A percentile compares a stretch with the other conserved stretches of the same genome.
These are phyloP conservation scores for Grosmannia clavigera DNA, from an alignment of 2,329 filamentous ascomycete genomes.

Conservation along the genomic window DNA sequence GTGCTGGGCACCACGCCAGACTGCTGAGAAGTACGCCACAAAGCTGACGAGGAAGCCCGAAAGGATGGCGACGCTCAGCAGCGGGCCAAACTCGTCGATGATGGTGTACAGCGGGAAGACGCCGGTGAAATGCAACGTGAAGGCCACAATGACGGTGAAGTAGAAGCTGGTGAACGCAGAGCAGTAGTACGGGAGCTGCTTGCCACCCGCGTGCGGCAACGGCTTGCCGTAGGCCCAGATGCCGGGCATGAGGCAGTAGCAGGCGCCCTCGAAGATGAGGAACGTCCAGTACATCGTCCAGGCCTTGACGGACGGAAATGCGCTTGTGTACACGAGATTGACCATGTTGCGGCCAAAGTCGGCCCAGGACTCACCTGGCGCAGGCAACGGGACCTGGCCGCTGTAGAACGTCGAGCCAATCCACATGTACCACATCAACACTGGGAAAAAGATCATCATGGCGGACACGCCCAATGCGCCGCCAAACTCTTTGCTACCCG, in stretches of 20 bases:
- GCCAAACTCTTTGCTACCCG: conserved; percentile 69
- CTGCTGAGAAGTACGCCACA: conserved; percentile 75
- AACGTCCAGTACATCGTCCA: conserved; percentile 96
- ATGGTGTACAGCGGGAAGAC: conserved; percentile 83
- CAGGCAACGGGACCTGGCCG: conserved; percentile 62
- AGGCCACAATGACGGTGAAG: conserved; percentile 60
- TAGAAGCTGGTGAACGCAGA: conserved; percentile 83
- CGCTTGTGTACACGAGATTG: conserved; percentile 65
- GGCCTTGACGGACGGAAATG: conserved; percentile 69
- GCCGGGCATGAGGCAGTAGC: conserved; percentile 78
- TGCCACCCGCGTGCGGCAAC: conserved; percentile 66
- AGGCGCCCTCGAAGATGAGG: conserved; percentile 69
- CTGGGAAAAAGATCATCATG: conserved; percentile 90
- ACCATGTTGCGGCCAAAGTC: conserved; percentile 64
- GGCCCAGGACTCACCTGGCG: conserved; percentile 49
- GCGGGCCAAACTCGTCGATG: conserved; percentile 86
- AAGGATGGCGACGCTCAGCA: conserved; percentile 86
- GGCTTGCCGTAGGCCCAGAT: conserved; percentile 83
- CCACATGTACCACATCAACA: conserved; percentile 99
- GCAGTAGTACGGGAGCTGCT: conserved; percentile 90
- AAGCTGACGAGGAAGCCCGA: conserved; percentile 77
- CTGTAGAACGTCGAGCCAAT: conserved; percentile 87
- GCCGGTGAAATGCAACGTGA: conserved; percentile 67
- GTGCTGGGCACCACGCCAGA: conserved; percentile 69
- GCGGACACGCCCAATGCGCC: conserved; percentile 65